These are phyloP conservation scores for Penicillium sp. DNA, from an alignment of 2,329 filamentous ascomycete genomes.

Conservation along the genomic window DNA sequence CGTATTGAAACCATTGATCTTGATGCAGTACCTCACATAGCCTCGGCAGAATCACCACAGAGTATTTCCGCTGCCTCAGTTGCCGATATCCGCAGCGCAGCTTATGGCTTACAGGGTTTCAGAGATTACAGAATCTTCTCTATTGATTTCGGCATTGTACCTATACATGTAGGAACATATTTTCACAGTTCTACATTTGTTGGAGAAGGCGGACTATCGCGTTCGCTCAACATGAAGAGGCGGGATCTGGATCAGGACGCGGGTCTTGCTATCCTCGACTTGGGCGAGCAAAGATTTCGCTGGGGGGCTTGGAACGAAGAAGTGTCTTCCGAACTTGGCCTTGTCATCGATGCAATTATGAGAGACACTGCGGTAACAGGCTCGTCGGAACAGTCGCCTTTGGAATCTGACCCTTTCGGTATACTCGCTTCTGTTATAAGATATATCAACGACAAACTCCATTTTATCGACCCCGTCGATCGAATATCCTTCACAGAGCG, in stretches of 20 bases:
- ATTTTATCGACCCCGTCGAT: constrained; percentile 54
- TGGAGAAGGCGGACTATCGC: constrained; percentile 53
- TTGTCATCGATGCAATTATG: constrained; percentile 32
- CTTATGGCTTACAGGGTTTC: constrained; percentile 38
- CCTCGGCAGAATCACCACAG: not conserved
- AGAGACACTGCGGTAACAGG: constrained; percentile 18
- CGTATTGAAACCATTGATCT: constrained; percentile 4
- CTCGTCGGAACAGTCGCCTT: not conserved
- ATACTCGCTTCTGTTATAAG: constrained; percentile 36
- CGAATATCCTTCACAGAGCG: constrained; percentile 44
- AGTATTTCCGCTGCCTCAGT: constrained; percentile 3
- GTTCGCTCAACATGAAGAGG: constrained; percentile 37
- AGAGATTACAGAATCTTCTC: constrained; percentile 50
- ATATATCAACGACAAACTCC: constrained; percentile 48
- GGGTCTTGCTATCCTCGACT: constrained; percentile 36
- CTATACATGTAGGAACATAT: constrained; percentile 50
- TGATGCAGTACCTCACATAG: constrained; percentile 9
- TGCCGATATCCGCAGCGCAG: not conserved
- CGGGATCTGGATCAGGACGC: constrained; percentile 43
- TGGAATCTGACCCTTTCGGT: not conserved
- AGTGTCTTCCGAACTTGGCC: constrained; percentile 45
- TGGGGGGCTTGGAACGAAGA: constrained; percentile 57
- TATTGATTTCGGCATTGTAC: constrained; percentile 50
- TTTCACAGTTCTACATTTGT: constrained; percentile 56
- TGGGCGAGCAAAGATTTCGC: constrained; percentile 31